Evolutionary conservation across 441 rosid species (phyloP).

Genomic region (Hura crepitans): DNA sequence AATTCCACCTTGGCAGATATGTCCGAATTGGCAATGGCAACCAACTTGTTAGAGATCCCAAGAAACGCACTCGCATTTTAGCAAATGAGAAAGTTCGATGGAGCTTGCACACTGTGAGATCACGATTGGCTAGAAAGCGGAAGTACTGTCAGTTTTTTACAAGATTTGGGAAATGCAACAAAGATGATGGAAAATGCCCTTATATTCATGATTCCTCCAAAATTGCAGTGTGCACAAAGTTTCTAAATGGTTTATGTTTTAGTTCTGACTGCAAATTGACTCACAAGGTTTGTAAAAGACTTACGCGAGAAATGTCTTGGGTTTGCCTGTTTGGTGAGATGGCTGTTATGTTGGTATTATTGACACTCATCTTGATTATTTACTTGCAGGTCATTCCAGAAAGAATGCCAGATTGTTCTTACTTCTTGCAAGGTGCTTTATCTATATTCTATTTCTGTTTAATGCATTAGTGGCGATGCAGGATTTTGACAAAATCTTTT

Average conservation of each 20-base stretch:
- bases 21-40: conserved; percentile 94
- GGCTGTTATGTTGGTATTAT: conserved; percentile 12
- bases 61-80: conserved; percentile 79
- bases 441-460: conserved; percentile 16
- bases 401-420: conserved; percentile 98
- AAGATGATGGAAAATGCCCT: conserved; percentile 87
- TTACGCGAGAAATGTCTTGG: conserved; percentile 19
- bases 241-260: conserved; percentile 76
- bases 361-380: conserved; percentile 22
- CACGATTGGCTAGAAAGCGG: conserved; percentile 73
- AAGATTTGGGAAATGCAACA: conserved; percentile 97
- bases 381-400: conserved; percentile 87
- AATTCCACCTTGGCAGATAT: conserved; percentile 51
- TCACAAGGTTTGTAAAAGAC: conserved; percentile 61
- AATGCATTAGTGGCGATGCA: conserved; percentile 4
- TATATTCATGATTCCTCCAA: conserved; percentile 90
- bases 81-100: conserved; percentile 97
- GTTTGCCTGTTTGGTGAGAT: conserved; percentile 11
- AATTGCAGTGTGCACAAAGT: conserved; percentile 94
- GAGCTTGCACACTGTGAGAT: conserved; percentile 94
- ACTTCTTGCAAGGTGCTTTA: conserved; percentile 74
- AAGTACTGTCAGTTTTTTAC: conserved; percentile 93
- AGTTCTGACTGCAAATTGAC: conserved; percentile 82
- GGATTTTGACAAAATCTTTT: conserved; percentile 30
- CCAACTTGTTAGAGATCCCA: conserved; percentile 93